These are phyloP conservation scores for Deuterostichococcus epilithicus DNA, from an alignment of 139 green algal genomes.

Conservation along the genomic window DNA sequence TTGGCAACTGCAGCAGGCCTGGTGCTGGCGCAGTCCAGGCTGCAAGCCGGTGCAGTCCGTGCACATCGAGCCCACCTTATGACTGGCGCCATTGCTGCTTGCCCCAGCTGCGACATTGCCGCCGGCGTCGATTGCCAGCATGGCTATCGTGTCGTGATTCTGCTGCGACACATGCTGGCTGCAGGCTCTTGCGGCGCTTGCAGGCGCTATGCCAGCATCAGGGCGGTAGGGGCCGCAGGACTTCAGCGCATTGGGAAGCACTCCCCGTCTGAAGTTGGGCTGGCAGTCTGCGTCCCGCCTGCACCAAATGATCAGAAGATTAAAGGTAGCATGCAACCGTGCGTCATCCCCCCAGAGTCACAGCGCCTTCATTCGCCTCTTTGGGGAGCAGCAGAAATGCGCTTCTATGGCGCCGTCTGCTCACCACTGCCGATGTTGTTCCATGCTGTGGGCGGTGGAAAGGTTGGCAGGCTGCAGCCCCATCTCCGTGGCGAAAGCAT, in stretches of 20 bases:
- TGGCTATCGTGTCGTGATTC: conserved; percentile 72
- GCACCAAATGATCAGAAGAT: neutral
- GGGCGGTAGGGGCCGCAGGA: conserved; percentile 61
- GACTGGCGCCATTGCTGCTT: conserved; percentile 53
- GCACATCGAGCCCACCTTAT: conserved; percentile 31
- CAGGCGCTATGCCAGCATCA: neutral
- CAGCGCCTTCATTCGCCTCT: neutral
- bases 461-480: conserved; percentile 43
- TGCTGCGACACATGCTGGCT: neutral
- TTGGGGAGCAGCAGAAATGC: conserved; percentile 1
- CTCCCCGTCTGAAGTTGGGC: conserved; percentile 64
- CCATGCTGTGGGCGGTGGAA: conserved; percentile 30
- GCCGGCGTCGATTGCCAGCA: conserved; percentile 52
- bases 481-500: conserved; percentile 61
- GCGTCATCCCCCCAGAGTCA: neutral
- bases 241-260: conserved; percentile 37
- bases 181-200: neutral
- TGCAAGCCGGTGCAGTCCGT: neutral
- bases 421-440: conserved; percentile 26
- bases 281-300: conserved; percentile 50
- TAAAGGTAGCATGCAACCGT: neutral
- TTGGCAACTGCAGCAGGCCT: neutral
- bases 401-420: neutral
- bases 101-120: conserved; percentile 40
- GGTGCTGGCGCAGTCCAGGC: neutral